phyloP scores from a whole-genome alignment of 306 rosid genomes.

The Nissolia schottii region DNA sequence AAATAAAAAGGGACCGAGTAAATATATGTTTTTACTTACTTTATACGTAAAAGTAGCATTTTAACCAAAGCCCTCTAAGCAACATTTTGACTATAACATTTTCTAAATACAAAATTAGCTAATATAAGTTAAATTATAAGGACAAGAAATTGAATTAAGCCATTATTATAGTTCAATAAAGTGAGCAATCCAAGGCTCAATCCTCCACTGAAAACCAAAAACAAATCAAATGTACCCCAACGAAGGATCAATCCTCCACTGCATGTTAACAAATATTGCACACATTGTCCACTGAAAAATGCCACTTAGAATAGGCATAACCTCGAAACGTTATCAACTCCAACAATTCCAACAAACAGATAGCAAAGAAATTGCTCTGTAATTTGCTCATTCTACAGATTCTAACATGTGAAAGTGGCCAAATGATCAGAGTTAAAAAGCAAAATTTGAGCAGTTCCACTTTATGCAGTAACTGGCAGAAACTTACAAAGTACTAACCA shows the following conservation, averaged over 20 bases:
- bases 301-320: conserved; percentile 24
- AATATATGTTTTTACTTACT: neutral
- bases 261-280: conserved; percentile 16
- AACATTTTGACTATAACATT: neutral
- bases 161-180: neutral
- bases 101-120: neutral
- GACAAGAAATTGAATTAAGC: neutral
- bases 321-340: conserved; percentile 19
- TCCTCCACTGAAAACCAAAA: conserved; percentile 3
- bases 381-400: conserved; percentile 31
- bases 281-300: conserved; percentile 2
- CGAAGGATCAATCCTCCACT: conserved; percentile 13
- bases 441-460: conserved; percentile 5
- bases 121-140: neutral
- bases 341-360: conserved; percentile 7
- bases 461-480: conserved; percentile 22
- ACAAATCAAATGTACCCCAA: conserved; percentile 3
- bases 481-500: conserved; percentile 36
- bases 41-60: neutral
- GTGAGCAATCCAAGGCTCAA: neutral
- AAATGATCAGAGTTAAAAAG: conserved; percentile 1
- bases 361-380: conserved; percentile 6
- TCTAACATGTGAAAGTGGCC: conserved; percentile 26
- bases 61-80: neutral
- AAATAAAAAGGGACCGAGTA: neutral